These are phyloP conservation scores for Purshia tridentata DNA, from an alignment of 306 rosid species.

Conservation along the genomic window DNA sequence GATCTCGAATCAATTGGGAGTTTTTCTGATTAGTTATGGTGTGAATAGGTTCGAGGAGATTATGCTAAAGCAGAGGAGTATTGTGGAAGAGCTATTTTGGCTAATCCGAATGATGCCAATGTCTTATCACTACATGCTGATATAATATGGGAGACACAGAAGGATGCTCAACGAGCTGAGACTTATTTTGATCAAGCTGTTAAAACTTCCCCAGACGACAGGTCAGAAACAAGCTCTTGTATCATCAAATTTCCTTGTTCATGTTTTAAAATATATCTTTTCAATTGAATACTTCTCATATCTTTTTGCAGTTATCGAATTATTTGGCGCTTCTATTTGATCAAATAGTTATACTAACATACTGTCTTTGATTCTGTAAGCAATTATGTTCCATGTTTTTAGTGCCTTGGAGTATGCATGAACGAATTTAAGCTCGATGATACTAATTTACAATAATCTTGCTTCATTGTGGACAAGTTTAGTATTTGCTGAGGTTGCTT, in stretches of 20 bases:
- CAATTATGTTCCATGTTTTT: background rate
- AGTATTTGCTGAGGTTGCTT: background rate
- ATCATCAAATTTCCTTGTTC: background rate
- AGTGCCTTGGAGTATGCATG: background rate
- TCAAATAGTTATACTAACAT: background rate
- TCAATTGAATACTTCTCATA: background rate
- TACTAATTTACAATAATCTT: background rate
- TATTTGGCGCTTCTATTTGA: slow-evolving; percentile 1
- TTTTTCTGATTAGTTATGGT: slow-evolving; percentile 3
- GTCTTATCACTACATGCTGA: slow-evolving; percentile 58
- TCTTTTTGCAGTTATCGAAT: background rate
- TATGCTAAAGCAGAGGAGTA: slow-evolving; percentile 64
- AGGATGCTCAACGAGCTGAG: slow-evolving; percentile 62
- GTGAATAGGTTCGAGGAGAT: slow-evolving; percentile 62
- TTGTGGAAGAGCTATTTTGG: slow-evolving; percentile 68
- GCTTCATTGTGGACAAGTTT: background rate
- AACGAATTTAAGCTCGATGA: background rate
- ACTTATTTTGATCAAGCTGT: slow-evolving; percentile 70
- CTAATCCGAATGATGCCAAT: slow-evolving; percentile 58
- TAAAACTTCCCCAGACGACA: slow-evolving; percentile 57
- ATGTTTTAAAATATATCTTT: background rate
- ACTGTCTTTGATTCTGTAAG: background rate
- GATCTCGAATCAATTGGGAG: background rate
- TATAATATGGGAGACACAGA: slow-evolving; percentile 64
- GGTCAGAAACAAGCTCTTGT: slow-evolving; percentile 34